phyloP scores from a whole-genome alignment of 805 yeast species.

The Cyberlindnera mississippiensis region DNA sequence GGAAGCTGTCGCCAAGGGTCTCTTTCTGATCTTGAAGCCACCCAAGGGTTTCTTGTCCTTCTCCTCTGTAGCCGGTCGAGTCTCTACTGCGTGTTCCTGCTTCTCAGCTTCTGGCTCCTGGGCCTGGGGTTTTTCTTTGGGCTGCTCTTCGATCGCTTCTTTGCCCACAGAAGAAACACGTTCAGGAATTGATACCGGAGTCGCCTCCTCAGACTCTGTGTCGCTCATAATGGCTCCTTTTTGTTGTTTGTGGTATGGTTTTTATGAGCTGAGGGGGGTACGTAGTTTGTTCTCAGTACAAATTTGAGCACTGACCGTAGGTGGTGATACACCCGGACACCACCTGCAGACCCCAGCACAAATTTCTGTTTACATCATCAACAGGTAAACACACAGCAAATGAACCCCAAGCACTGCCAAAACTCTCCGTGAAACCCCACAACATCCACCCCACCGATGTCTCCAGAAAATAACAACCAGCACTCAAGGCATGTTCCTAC shows the following conservation, averaged over 20 bases:
- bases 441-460: too few relatives aligned
- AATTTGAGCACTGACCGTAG: too few relatives aligned
- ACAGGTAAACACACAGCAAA: background rate
- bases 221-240: slow-evolving; percentile 1
- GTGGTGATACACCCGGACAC: background rate
- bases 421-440: background rate
- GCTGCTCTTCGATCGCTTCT: too few relatives aligned
- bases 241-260: background rate
- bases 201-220: background rate
- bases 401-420: background rate
- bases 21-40: slow-evolving; percentile 16
- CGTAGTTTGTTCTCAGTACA: background rate
- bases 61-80: too few relatives aligned
- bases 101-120: too few relatives aligned
- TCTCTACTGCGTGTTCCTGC: too few relatives aligned
- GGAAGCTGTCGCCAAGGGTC: slow-evolving; percentile 6
- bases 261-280: too few relatives aligned
- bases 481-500: slow-evolving; percentile 1
- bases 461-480: background rate
- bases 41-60: background rate
- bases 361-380: background rate
- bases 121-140: too few relatives aligned
- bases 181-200: too few relatives aligned
- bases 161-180: too few relatives aligned
- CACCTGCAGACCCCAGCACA: background rate